Conservation (phyloP, 148 eudicot genomes). For the Talinum fruticosum region DNA sequence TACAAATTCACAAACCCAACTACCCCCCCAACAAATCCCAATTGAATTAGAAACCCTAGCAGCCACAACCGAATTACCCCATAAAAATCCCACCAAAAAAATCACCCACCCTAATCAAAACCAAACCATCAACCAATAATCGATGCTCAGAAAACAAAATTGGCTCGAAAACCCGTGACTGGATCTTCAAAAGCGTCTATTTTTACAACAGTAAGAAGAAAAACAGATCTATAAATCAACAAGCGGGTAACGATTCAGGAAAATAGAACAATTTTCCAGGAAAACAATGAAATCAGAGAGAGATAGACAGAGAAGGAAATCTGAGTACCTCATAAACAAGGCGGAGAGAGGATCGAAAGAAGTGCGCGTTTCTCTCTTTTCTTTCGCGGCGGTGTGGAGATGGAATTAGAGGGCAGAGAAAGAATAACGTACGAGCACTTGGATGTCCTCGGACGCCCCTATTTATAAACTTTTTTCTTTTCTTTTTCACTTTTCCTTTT, state of each 20-base stretch:
- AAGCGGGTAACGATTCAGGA: not conserved
- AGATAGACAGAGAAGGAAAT: not conserved
- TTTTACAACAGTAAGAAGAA: not conserved
- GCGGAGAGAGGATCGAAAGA: conserved; percentile 32
- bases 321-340: conserved; percentile 46
- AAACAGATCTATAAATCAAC: conserved; percentile 22
- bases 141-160: conserved; percentile 1
- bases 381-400: not conserved
- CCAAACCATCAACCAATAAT: conserved; percentile 10
- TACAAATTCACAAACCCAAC: not conserved
- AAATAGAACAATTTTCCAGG: not conserved
- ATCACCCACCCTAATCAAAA: not conserved
- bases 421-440: not conserved
- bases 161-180: not conserved
- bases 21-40: conserved; percentile 3
- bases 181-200: not conserved
- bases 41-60: conserved; percentile 22
- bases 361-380: conserved; percentile 9
- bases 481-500: too few relatives aligned
- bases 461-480: not conserved
- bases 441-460: not conserved
- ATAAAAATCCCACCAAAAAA: not conserved
- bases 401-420: not conserved
- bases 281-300: not conserved
- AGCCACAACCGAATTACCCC: not conserved